Base-by-base conservation (phyloP, 305 asterid species). In the Solanum hybrid region DNA sequence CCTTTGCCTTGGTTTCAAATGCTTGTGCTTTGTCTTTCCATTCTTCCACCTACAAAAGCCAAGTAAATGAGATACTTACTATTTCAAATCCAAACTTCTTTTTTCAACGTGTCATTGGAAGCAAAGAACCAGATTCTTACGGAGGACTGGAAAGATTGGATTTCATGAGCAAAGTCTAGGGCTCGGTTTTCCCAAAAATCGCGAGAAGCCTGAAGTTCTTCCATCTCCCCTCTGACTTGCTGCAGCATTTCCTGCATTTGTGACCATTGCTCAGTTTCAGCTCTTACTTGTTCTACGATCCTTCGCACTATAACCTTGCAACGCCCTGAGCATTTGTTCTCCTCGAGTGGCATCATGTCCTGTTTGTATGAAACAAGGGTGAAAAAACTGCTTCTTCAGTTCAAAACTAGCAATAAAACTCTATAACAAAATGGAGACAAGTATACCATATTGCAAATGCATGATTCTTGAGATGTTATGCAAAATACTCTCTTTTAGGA, bases 251-350 rank as follows among this genome's bases (percentile, higher is more conserved):
- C 95, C 86, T 96, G 99, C 98, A 96, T 97, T 88, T 97, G 98
- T 78, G 98, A 92, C 98, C 98, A 97, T 88, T 97, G 98, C 89
- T 96, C 98, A 8, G 98, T 95, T 92, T 97, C 99, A 2, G 95
- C 95, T 90, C n/a, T n/a, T n/a, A n/a, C 98, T 91, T 97, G 99
- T 90, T 96, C 99, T 5, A 96, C 93, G 5, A 96, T 91, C 88
- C 92, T 91, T 5, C 92, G 89, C 73, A 96, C 92, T 11, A 95
- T 36, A 4, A 91, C 94, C 92, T 95, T 97, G 93, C 99, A 96
- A 7, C 94, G 95, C 19, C 60, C 60, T 45, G 60, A 45, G 17
- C 98, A 97, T 89, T 91, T 95, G 78, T 89, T 91, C 90, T 93
- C 94, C 81, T 89, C 96, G 2, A 80, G 88, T 69, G 86, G 78